Evolutionary conservation across 495 filamentous ascomycete genomes (phyloP).

Genomic region (Aspergillus egyptiacus): DNA sequence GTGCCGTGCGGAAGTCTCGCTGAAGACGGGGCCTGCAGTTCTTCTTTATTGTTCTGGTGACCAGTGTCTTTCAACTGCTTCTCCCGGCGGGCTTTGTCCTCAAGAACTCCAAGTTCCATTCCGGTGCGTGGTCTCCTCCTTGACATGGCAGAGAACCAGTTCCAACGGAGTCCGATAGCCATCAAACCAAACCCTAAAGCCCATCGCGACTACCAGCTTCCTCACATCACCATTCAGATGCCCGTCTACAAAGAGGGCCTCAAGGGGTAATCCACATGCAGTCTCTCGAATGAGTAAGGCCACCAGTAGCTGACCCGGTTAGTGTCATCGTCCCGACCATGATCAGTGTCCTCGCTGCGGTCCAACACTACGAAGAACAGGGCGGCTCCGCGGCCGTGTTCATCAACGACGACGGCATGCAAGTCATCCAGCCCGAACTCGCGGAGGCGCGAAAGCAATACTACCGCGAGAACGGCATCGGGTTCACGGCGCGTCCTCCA

Average conservation of each 20-base stretch:
- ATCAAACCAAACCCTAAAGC: constrained; percentile 2
- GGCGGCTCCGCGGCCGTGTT: constrained; percentile 1
- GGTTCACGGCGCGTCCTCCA: background rate
- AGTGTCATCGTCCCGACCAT: constrained; percentile 5
- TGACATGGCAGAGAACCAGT: too few species aligned
- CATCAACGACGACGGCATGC: constrained; percentile 7
- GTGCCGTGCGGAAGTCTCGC: too few species aligned
- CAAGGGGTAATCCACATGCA: too few species aligned
- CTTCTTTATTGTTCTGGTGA: constrained; percentile 7
- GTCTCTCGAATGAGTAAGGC: too few species aligned
- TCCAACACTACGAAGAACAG: constrained; percentile 6
- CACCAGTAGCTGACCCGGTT: too few species aligned
- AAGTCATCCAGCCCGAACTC: constrained; percentile 5
- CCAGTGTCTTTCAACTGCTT: constrained; percentile 1
- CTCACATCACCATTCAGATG: constrained; percentile 4
- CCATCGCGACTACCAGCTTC: constrained; percentile 1
- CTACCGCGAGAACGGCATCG: constrained; percentile 3
- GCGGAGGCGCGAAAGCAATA: constrained; percentile 5
- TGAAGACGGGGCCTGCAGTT: too few species aligned
- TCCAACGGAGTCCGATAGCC: background rate
- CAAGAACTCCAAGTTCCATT: constrained; percentile 6
- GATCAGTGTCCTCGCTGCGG: constrained; percentile 5
- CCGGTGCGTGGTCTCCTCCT: too few species aligned
- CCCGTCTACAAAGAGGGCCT: constrained; percentile 7
- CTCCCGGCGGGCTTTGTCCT: constrained; percentile 1